Evolutionary conservation across 805 yeast species (phyloP), one percentile per base, ranked within the genome.

Genomic region (Sugiyamaella lignohabitans): DNA sequence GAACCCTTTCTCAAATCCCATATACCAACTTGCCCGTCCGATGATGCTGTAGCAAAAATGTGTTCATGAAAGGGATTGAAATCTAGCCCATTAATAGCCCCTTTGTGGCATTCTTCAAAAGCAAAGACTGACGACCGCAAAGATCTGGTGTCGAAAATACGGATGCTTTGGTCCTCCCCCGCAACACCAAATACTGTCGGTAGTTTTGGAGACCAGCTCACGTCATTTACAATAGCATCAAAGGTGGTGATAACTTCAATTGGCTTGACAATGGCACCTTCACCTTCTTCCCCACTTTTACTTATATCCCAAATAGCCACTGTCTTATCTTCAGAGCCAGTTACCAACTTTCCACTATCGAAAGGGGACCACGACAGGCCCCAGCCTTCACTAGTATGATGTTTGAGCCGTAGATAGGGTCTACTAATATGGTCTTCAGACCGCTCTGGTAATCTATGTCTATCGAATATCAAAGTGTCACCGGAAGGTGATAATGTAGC

Each of bases 301-400:
- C 65, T 73, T n/a, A 78, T 56, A 53, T 84, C 85, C 95, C 95
- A 87, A 40, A 82, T 59, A 0, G 87, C 87, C 39, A 87, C 76
- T 29, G 77, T 75, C n/a, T 74, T 64, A 61, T 86, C 95, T 49
- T 76, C 79, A 4, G 87, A 73, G 1, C 87, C 87, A 1, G 91
- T 72, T n/a, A 82, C 66, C 23, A 87, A 70, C 49, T 65, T 65
- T 27, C 73, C 68, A 21, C 52, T 58, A 29, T 53, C 55, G 35
- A 54, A 53, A 14, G 72, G 69, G 43, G 75, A 67, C 95, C 95
- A 87, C 50, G 80, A 80, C 42, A 87, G 65, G 1, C 82, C 85
- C 61, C 73, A 79, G 1, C 93, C 93, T 55, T 82, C 88, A 45
- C 66, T 70, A 14, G 70, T 66, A 64, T 87, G 95, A 45, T 56